A percentile compares a stretch with the other conserved stretches of the same genome.
These are phyloP conservation scores for Tylopilus felleus DNA, from an alignment of 768 basidiomycete genomes.

Conservation along the genomic window DNA sequence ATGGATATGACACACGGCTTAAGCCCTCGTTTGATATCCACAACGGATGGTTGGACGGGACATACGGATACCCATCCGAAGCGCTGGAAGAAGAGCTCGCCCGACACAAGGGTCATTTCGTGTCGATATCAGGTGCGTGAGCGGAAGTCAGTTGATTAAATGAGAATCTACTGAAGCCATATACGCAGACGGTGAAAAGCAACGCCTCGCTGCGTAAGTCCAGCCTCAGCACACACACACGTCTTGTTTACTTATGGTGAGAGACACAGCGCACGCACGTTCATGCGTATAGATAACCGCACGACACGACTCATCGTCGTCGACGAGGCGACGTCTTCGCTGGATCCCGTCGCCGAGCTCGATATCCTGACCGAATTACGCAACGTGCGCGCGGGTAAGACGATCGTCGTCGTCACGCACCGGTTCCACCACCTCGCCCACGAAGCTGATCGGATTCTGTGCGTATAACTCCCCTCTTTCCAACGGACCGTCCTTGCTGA, in stretches of 20 bases:
- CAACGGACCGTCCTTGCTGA: background rate
- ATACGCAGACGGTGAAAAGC: conserved; percentile 41
- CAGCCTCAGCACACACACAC: too few relatives aligned
- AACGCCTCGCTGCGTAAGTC: conserved; percentile 48
- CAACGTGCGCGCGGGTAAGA: too few relatives aligned
- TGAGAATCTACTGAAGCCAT: background rate
- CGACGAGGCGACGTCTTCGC: conserved; percentile 57
- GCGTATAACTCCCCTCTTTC: conserved; percentile 13
- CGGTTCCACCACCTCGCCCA: conserved; percentile 48
- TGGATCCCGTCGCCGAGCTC: conserved; percentile 55
- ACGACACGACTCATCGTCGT: conserved; percentile 47
- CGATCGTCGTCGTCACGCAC: conserved; percentile 50
- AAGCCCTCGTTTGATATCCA: conserved; percentile 18
- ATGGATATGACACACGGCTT: conserved; percentile 33
- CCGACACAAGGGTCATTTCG: conserved; percentile 19
- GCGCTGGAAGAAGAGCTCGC: conserved; percentile 20
- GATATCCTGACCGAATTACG: too few relatives aligned
- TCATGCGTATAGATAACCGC: conserved; percentile 35
- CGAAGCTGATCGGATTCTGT: conserved; percentile 53
- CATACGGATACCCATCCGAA: conserved; percentile 18
- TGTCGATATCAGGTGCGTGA: conserved; percentile 23
- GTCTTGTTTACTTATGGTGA: background rate
- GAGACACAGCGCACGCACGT: conserved; percentile 40
- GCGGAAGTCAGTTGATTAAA: background rate
- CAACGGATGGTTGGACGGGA: conserved; percentile 21